phyloP scores from a whole-genome alignment of 345 rosid species.

The Reutealis trisperma region DNA sequence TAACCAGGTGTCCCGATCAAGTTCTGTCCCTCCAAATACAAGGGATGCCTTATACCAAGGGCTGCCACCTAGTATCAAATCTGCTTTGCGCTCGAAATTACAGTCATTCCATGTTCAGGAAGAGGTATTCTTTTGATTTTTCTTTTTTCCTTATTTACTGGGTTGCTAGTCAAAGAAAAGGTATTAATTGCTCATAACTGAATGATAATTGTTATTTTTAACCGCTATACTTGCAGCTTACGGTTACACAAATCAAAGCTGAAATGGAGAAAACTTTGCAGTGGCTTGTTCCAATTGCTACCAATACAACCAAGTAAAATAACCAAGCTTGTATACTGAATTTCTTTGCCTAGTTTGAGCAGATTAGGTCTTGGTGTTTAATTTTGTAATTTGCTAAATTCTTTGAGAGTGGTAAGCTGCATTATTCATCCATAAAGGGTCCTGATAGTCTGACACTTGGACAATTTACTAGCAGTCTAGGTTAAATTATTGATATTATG shows the following conservation, averaged over 20 bases:
- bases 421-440: neutral
- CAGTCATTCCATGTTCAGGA: slow-evolving; percentile 68
- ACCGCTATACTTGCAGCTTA: slow-evolving; percentile 53
- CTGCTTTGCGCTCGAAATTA: slow-evolving; percentile 75
- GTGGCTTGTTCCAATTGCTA: slow-evolving; percentile 95
- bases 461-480: neutral
- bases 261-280: slow-evolving; percentile 95
- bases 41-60: slow-evolving; percentile 98
- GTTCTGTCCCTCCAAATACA: slow-evolving; percentile 87
- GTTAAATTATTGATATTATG: neutral
- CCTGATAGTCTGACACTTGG: neutral
- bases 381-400: neutral
- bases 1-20: slow-evolving; percentile 85
- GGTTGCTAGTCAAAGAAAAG: neutral
- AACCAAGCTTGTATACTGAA: neutral
- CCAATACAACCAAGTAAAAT: slow-evolving; percentile 88
- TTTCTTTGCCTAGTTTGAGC: neutral
- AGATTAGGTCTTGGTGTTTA: neutral
- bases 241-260: slow-evolving; percentile 76
- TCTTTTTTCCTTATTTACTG: neutral
- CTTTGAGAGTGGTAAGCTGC: neutral
- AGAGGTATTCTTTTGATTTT: slow-evolving; percentile 45
- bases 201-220: slow-evolving; percentile 1
- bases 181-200: neutral
- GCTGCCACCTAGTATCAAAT: slow-evolving; percentile 79